Base-by-base conservation (phyloP, 768 basidiomycete genomes). In the Panellus pusillus region DNA sequence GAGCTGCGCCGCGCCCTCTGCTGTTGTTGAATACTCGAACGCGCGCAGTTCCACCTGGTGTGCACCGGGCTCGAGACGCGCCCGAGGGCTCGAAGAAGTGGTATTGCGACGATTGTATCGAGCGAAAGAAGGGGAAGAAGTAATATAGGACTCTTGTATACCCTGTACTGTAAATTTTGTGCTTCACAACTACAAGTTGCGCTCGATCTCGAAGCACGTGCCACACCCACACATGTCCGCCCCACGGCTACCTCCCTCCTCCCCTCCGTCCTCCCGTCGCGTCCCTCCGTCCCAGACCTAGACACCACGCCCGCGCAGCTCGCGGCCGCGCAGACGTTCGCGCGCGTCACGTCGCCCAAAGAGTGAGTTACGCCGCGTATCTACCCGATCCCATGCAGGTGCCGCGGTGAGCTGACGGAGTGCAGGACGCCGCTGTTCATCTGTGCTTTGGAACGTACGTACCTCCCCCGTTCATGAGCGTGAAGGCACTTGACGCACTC, bases 391-490 rank as follows among this genome's bases (percentile, higher is more conserved):
- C n/a, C n/a, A n/a, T n/a, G n/a, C n/a, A n/a, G n/a, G n/a, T n/a
- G n/a, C n/a, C n/a, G n/a, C n/a, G n/a, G n/a, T n/a, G 47, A 38
- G 15, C 57, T 39, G 27, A 55, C 44, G 17, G 11, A 18, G 37
- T 44, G 19, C 53, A 91, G 90, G 57, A 91, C 89, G 2, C 83
- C 88, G 0, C 87, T 92, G n/a, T 89, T 81, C 65, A 90, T 92
- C 51, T 92, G 90, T 61, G 84, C 77, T 4, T 72, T 87, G 32
- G 69, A 79, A 61, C 78, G 86, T 85, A 67, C 39, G 67, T 63
- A 29, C 31, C n/a, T n/a, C n/a, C n/a, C n/a, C 20, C 6, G 3
- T 32, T 12, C 28, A 4, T 35, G 35, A n/a, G n/a, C n/a, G n/a
- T n/a, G n/a, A n/a, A n/a, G n/a, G n/a, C n/a, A n/a, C n/a, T n/a